Percentiles rank a stretch among this genome's conserved stretches.
Conservation (phyloP, 805 yeast species). For the Wickerhamomyces hampshirensis region DNA sequence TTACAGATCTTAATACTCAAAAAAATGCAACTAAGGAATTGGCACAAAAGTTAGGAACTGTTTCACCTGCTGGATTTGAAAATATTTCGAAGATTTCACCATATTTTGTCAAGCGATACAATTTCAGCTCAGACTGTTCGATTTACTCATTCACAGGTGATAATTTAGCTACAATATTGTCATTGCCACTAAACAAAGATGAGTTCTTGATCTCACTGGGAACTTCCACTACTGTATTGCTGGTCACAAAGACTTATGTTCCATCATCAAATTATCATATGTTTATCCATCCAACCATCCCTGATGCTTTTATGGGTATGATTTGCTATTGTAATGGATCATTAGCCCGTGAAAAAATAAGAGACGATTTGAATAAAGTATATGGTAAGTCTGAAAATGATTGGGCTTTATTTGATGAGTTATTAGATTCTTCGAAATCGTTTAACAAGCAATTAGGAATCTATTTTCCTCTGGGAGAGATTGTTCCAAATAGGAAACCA, state of each 20-base stretch:
- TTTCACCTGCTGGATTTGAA: constrained; percentile 44
- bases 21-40: constrained; percentile 28
- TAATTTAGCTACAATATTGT: constrained; percentile 80
- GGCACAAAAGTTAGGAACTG: constrained; percentile 47
- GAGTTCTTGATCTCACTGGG: constrained; percentile 83
- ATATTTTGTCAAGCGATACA: constrained; percentile 63
- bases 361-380: constrained; percentile 55
- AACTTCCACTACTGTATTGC: constrained; percentile 83
- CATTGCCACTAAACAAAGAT: constrained; percentile 70
- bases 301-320: constrained; percentile 85
- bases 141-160: constrained; percentile 86
- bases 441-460: constrained; percentile 56
- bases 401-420: constrained; percentile 61
- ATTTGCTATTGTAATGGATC: constrained; percentile 91
- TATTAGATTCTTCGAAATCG: constrained; percentile 33
- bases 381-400: constrained; percentile 29
- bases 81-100: constrained; percentile 48
- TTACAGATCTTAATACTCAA: constrained; percentile 7
- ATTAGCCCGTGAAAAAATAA: constrained; percentile 72
- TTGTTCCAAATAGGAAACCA: constrained; percentile 75
- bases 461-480: constrained; percentile 87
- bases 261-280: constrained; percentile 83
- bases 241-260: constrained; percentile 70
- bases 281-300: constrained; percentile 81
- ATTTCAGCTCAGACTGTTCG: constrained; percentile 50